Base-by-base conservation (phyloP, 169 alveolate species). In the Besnoitia besnoiti region DNA sequence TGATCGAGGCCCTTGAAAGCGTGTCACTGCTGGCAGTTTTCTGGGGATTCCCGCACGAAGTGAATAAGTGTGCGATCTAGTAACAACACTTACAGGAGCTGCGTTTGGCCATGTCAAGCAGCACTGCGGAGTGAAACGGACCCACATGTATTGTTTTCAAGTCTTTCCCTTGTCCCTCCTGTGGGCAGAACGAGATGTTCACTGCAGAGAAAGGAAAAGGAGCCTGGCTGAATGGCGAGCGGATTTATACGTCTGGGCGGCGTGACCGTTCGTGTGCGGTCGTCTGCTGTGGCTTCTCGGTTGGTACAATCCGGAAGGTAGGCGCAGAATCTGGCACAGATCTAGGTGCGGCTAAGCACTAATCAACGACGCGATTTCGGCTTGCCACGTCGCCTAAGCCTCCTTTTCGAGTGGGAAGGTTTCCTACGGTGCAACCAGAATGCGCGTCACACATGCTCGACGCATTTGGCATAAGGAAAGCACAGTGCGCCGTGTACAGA, bases 131-230 rank as follows among this genome's bases (percentile, higher is more conserved):
- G 40, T 5, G 80, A 5, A 33, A 8, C 46, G 10, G 80, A 0
- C 40, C 80, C 16, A 44, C 80, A 44, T 67, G 33, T 67, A 39
- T 7, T n/a, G 80, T 21, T 7, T 0, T 39, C 21, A 33, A n/a
- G 42, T 67, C 10, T 67, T 30, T n/a, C 16, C n/a, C 24, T n/a
- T 37, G 3, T 67, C 80, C 10, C 80, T 37, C 24, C 27, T 33
- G 8, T 67, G 24, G 16, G 0, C 59, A 85, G 91, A 40, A 61
- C 39, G 90, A 85, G n/a, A 8, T 85, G 76, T 85, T 85, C 79
- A 51, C 49, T 37, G 90, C 90, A 5, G 90, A 85, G 55, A 50
- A 40, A 37, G 90, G 90, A 16, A 49, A 85, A 35, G 90, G 90
- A 16, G 90, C 90, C 51, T 35, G 3, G 1, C 76, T 85, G 14